Evolutionary conservation across 768 basidiomycete genomes (phyloP), one percentile per base, ranked within the genome.

Genomic region (Suillus weaverae): DNA sequence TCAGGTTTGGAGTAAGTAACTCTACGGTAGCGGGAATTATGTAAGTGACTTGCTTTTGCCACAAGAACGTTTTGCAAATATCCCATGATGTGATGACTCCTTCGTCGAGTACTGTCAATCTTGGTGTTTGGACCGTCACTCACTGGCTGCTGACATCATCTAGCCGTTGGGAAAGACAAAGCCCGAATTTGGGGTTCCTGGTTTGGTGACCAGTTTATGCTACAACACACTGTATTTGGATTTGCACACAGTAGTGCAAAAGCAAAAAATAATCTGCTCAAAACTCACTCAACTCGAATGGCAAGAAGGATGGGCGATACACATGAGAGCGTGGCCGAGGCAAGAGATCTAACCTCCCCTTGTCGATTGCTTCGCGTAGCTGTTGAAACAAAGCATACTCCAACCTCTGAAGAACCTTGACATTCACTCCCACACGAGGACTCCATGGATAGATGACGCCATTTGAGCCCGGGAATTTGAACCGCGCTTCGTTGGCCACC

Each of bases 361-460:
- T 41, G 16, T 41, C 41, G 41, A 41, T 41, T 41, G 41, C 41
- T 43, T 43, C 5, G 6, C 6, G 14, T 30, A 51, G 26, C 26
- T 51, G 16, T 51, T 30, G 16, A 26, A 14, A 51, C 26, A 30
- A 51, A 51, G 14, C 14, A 16, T 26, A 5, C 13, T 14, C 5
- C 22, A 50, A 13, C 48, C 13, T 30, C 26, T 16, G 26, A 51
- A 60, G 59, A 20, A 60, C 33, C 13, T 30, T 11, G 39, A 35
- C 13, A 20, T 44, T 20, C 39, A 60, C 38, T 18, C 59, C 38
- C n/a, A 41, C 18, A 18, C 43, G 57, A 22, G 59, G 59, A 22
- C 43, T 44, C 22, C 59, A 60, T 36, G 59, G 38, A 60, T 60
- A 26, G n/a, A 60, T 41, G 11, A 14, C 20, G 6, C 59, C 59